A percentile compares a stretch with the other conserved stretches of the same genome.
These are phyloP conservation scores for Clathrospora elynae DNA, from an alignment of 2,329 filamentous ascomycete species.

Conservation along the genomic window DNA sequence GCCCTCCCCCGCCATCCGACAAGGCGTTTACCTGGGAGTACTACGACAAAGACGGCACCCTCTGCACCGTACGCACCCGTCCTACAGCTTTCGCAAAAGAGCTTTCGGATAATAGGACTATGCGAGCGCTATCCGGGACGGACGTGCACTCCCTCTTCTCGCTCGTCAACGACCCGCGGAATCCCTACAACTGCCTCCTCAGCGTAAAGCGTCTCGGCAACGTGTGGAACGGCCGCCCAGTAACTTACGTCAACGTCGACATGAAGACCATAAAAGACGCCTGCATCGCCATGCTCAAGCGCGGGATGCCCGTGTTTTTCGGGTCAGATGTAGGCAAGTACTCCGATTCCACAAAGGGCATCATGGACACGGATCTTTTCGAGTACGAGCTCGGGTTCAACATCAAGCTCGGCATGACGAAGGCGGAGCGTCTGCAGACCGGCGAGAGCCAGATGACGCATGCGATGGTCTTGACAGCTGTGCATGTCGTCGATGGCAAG, in stretches of 20 bases:
- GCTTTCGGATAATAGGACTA: slow-evolving; percentile 62
- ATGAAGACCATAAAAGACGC: slow-evolving; percentile 74
- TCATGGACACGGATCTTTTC: slow-evolving; percentile 79
- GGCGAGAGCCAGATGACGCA: slow-evolving; percentile 87
- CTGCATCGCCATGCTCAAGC: slow-evolving; percentile 76
- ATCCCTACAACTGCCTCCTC: slow-evolving; percentile 72
- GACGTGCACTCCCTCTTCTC: slow-evolving; percentile 75
- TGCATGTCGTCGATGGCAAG: slow-evolving; percentile 72
- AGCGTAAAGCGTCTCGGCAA: slow-evolving; percentile 82
- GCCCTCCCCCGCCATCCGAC: slow-evolving; percentile 73
- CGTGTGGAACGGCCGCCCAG: slow-evolving; percentile 73
- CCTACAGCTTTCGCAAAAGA: slow-evolving; percentile 74
- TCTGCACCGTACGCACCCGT: slow-evolving; percentile 66
- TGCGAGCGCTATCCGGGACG: slow-evolving; percentile 63
- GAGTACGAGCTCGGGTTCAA: slow-evolving; percentile 88
- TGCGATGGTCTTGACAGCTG: slow-evolving; percentile 87
- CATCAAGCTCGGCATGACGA: slow-evolving; percentile 72
- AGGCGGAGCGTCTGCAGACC: slow-evolving; percentile 73
- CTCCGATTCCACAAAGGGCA: slow-evolving; percentile 67
- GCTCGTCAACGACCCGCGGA: slow-evolving; percentile 83
- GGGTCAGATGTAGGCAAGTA: slow-evolving; percentile 87
- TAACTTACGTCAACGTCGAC: slow-evolving; percentile 83
- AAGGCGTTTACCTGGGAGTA: slow-evolving; percentile 81
- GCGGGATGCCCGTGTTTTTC: slow-evolving; percentile 84
- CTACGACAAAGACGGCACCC: slow-evolving; percentile 69